These are phyloP conservation scores for Malus sylvestris DNA, from an alignment of 306 rosid genomes.

Conservation along the genomic window DNA sequence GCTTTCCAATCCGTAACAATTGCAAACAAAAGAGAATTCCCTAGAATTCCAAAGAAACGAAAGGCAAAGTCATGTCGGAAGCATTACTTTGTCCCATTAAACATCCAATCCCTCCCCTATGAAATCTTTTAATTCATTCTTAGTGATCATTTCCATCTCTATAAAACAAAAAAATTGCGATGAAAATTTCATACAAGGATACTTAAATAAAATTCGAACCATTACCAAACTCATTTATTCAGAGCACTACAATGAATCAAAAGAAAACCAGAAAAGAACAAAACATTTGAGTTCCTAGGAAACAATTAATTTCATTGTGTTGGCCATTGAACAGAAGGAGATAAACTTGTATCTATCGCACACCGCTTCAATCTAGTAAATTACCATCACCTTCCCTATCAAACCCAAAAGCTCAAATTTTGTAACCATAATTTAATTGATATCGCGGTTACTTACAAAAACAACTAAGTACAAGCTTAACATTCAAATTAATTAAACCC, in stretches of 20 bases:
- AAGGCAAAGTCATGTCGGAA: too few relatives aligned
- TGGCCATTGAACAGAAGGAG: neutral
- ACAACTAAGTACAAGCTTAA: neutral
- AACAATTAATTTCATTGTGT: constrained; percentile 8
- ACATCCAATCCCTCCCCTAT: too few relatives aligned
- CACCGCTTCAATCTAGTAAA: constrained; percentile 1
- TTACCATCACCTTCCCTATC: neutral
- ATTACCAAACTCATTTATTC: neutral
- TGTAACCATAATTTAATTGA: neutral
- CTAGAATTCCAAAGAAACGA: too few relatives aligned
- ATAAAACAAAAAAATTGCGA: neutral
- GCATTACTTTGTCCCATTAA: too few relatives aligned
- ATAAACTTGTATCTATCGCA: neutral
- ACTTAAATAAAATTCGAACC: neutral
- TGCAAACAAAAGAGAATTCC: too few relatives aligned
- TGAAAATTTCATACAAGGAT: neutral
- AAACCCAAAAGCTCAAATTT: neutral
- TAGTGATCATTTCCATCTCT: neutral
- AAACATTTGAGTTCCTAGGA: neutral
- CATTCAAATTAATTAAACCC: neutral
- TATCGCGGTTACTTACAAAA: neutral
- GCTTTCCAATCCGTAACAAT: neutral
- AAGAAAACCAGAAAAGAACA: neutral
- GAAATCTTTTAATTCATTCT: neutral
- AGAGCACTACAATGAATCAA: neutral